These are phyloP conservation scores for Niveomyces coronatus DNA, from an alignment of 2,329 filamentous ascomycete species.

Conservation along the genomic window DNA sequence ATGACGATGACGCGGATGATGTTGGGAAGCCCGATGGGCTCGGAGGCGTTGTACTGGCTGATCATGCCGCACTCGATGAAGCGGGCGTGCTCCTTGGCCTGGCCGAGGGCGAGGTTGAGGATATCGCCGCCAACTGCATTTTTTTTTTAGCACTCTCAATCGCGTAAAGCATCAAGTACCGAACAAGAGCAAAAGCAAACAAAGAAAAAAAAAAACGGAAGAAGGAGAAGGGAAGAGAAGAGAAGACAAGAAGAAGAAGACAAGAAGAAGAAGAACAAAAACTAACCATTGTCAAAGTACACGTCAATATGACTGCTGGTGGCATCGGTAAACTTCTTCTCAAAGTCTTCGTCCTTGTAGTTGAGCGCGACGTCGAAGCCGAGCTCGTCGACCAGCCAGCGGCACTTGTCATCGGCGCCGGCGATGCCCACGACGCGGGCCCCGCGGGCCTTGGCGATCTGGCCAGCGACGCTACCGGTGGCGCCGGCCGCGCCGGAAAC, in stretches of 20 bases:
- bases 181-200: no score
- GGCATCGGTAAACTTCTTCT: constrained; percentile 46
- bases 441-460: constrained; percentile 68
- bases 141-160: background rate
- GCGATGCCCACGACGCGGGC: constrained; percentile 52
- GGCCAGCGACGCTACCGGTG: constrained; percentile 65
- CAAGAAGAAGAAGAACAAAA: background rate
- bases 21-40: constrained; percentile 45
- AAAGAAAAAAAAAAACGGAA: no score
- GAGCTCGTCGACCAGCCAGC: constrained; percentile 52
- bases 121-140: constrained; percentile 55
- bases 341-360: constrained; percentile 57
- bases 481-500: constrained; percentile 70
- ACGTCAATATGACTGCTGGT: constrained; percentile 54
- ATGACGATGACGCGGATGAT: constrained; percentile 43
- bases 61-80: constrained; percentile 67
- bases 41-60: constrained; percentile 54
- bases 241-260: no score
- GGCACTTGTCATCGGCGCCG: constrained; percentile 56
- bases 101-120: constrained; percentile 52
- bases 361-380: constrained; percentile 59
- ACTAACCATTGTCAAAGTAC: constrained; percentile 55
- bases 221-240: no score
- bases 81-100: constrained; percentile 52
- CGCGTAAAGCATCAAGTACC: no score